Percentiles rank a stretch among this genome's conserved stretches.
Conservation (phyloP, 1,284 basidiomycete genomes). For the Papiliotrema laurentii region DNA sequence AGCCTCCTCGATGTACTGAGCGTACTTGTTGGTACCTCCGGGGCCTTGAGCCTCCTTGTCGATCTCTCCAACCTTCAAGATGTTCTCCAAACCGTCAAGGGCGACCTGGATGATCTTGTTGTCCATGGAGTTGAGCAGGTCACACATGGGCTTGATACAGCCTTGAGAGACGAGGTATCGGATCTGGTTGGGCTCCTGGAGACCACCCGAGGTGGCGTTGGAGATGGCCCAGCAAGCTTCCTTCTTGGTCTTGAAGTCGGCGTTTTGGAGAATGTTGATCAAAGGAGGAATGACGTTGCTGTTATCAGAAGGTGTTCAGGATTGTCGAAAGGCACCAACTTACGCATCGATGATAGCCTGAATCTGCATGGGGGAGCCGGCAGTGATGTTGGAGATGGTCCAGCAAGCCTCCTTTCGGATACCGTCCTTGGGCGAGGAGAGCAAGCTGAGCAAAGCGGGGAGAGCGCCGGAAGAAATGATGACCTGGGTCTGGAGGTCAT, state of each 20-base stretch:
- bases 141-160: slow-evolving; percentile 97
- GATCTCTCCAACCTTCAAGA: slow-evolving; percentile 95
- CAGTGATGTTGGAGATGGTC: slow-evolving; percentile 99
- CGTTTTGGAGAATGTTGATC: slow-evolving; percentile 95
- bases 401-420: slow-evolving; percentile 91
- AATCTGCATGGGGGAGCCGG: slow-evolving; percentile 93
- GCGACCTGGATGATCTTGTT: slow-evolving; percentile 96
- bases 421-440: slow-evolving; percentile 94
- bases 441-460: slow-evolving; percentile 81
- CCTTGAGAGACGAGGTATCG: slow-evolving; percentile 97
- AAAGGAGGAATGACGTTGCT: slow-evolving; percentile 88
- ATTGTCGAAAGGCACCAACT: slow-evolving; percentile 9
- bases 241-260: slow-evolving; percentile 99
- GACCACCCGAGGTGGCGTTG: slow-evolving; percentile 95
- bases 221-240: slow-evolving; percentile 99
- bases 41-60: slow-evolving; percentile 83
- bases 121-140: slow-evolving; percentile 94
- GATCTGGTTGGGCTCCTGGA: slow-evolving; percentile 95
- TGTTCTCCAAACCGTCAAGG: slow-evolving; percentile 98
- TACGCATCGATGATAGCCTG: slow-evolving; percentile 65
- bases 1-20: slow-evolving; percentile 91
- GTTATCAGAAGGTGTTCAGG: slow-evolving; percentile 12
- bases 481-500: slow-evolving; percentile 97
- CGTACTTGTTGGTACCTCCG: slow-evolving; percentile 87
- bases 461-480: slow-evolving; percentile 95